These are phyloP conservation scores for Eremothecium cymbalariae DNA, from an alignment of 1,139 yeast species.

Conservation along the genomic window DNA sequence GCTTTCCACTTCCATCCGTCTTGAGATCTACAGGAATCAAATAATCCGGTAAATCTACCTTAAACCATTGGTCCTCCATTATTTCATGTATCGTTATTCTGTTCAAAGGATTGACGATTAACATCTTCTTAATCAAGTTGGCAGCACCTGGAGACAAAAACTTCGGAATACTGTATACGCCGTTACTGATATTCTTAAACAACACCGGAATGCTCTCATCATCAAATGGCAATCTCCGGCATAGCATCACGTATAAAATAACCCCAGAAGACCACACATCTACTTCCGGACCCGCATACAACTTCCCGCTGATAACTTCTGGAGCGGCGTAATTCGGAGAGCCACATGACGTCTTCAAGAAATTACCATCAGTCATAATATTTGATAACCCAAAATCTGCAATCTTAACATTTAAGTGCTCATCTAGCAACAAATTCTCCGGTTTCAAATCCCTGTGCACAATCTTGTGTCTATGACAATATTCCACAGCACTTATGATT, in stretches of 20 bases:
- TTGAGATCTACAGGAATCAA: slow-evolving; percentile 62
- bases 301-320: slow-evolving; percentile 90
- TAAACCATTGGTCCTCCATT: slow-evolving; percentile 95
- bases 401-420: slow-evolving; percentile 84
- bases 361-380: slow-evolving; percentile 97
- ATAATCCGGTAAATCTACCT: slow-evolving; percentile 72
- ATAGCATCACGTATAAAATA: slow-evolving; percentile 88
- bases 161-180: slow-evolving; percentile 89
- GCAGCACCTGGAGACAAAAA: slow-evolving; percentile 85
- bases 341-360: slow-evolving; percentile 91
- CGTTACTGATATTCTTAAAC: slow-evolving; percentile 89
- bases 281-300: slow-evolving; percentile 97
- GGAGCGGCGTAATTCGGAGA: slow-evolving; percentile 99
- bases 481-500: slow-evolving; percentile 94
- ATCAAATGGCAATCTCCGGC: slow-evolving; percentile 96
- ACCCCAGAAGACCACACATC: slow-evolving; percentile 99
- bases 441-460: slow-evolving; percentile 88
- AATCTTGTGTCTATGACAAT: slow-evolving; percentile 95
- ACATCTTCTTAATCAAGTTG: slow-evolving; percentile 78
- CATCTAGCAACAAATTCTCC: slow-evolving; percentile 84
- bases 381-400: slow-evolving; percentile 95
- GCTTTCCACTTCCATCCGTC: slow-evolving; percentile 32
- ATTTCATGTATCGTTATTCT: slow-evolving; percentile 92
- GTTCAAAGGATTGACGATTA: slow-evolving; percentile 91
- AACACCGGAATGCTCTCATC: slow-evolving; percentile 95